phyloP scores from a whole-genome alignment of 352 stramenopile genomes.

The Chrysophaeum taylorii region DNA sequence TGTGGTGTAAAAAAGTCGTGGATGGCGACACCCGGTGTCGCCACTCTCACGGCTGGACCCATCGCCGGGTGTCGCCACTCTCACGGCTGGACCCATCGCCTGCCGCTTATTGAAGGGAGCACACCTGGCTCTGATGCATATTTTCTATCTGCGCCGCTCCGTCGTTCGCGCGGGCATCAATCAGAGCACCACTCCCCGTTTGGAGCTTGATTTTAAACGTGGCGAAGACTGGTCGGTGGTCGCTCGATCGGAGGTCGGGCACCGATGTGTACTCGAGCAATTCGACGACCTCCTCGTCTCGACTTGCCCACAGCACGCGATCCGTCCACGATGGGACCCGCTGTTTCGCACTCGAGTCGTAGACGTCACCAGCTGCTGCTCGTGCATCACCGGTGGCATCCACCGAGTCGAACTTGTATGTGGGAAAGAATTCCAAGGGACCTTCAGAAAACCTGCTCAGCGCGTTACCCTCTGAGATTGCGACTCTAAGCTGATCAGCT shows the following conservation, averaged over 20 bases:
- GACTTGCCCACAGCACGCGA: slow-evolving; percentile 47
- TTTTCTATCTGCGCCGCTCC: too few relatives aligned
- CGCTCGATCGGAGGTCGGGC: slow-evolving; percentile 25
- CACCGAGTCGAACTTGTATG: slow-evolving; percentile 76
- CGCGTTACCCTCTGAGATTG: slow-evolving; percentile 57
- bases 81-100: too few relatives aligned
- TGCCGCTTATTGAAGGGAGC: too few relatives aligned
- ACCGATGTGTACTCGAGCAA: slow-evolving; percentile 33
- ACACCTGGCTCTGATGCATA: too few relatives aligned
- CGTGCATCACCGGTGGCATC: not conserved
- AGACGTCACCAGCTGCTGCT: slow-evolving; percentile 41
- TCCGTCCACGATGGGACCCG: slow-evolving; percentile 82
- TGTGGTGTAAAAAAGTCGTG: too few relatives aligned
- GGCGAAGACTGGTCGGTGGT: slow-evolving; percentile 40
- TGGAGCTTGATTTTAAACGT: too few relatives aligned
- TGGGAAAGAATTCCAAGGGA: slow-evolving; percentile 71
- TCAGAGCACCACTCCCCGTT: too few relatives aligned
- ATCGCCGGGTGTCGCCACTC: too few relatives aligned
- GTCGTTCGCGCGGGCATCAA: too few relatives aligned
- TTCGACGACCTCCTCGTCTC: slow-evolving; percentile 11
- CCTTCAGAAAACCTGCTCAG: slow-evolving; percentile 70
- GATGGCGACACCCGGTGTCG: too few relatives aligned
- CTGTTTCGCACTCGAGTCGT: slow-evolving; percentile 75
- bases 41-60: too few relatives aligned
- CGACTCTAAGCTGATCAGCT: slow-evolving; percentile 68